phyloP scores from a whole-genome alignment of 148 eudicot species.

The Silene latifolia region DNA sequence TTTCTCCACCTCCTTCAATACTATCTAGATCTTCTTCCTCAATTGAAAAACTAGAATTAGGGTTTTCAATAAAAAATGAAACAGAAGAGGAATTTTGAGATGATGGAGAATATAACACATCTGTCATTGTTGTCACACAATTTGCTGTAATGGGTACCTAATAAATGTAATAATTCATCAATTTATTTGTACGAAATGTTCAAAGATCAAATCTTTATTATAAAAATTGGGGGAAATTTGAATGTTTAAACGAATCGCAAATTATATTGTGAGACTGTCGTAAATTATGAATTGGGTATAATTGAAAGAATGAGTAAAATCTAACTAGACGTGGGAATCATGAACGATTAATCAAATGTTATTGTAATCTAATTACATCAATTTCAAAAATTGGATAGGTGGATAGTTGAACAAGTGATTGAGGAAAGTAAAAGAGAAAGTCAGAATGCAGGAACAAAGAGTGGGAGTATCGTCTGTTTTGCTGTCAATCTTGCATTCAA shows the following conservation, averaged over 20 bases:
- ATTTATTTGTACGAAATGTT: slow-evolving; percentile 17
- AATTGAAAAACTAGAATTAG: not conserved
- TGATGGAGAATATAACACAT: slow-evolving; percentile 72
- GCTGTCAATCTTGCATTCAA: not conserved
- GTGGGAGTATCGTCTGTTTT: not conserved
- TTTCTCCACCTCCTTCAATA: slow-evolving; percentile 40
- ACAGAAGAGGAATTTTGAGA: slow-evolving; percentile 35
- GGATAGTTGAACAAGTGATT: slow-evolving; percentile 30
- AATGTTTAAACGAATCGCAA: slow-evolving; percentile 3
- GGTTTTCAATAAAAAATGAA: slow-evolving; percentile 28
- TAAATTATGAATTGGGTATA: too few species aligned
- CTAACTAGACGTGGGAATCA: slow-evolving; percentile 51
- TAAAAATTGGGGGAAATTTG: slow-evolving; percentile 20
- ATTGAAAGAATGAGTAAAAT: too few species aligned
- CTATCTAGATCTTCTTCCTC: slow-evolving; percentile 31
- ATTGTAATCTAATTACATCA: not conserved
- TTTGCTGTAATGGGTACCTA: slow-evolving; percentile 1
- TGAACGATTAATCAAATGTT: slow-evolving; percentile 18
- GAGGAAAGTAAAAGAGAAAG: not conserved
- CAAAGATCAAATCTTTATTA: slow-evolving; percentile 21
- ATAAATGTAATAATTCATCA: not conserved
- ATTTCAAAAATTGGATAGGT: not conserved
- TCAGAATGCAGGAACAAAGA: not conserved
- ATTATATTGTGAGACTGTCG: too few species aligned
- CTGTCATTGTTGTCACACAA: slow-evolving; percentile 58